Evolutionary conservation across 495 filamentous ascomycete species (phyloP).

Genomic region (Echria macrotheca): DNA sequence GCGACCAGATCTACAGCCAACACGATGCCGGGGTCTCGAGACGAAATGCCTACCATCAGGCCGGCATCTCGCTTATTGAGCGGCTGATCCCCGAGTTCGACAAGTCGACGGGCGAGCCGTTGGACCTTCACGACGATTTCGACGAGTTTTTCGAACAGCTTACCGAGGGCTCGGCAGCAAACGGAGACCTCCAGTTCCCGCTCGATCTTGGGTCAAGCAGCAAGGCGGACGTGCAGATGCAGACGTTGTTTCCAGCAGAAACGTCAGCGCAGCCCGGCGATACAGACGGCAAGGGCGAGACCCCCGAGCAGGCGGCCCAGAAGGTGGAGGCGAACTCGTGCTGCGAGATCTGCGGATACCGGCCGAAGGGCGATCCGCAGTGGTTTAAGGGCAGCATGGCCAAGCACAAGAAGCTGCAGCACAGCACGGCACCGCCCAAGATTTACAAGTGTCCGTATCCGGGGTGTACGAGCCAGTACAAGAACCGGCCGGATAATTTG

Average conservation of each 20-base stretch:
- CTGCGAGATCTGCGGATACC: slow-evolving; percentile 46
- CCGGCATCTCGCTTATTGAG: slow-evolving; percentile 34
- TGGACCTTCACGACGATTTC: slow-evolving; percentile 18
- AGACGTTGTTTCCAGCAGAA: slow-evolving; percentile 9
- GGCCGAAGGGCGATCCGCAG: slow-evolving; percentile 46
- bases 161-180: background rate
- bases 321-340: slow-evolving; percentile 35
- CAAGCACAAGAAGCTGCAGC: slow-evolving; percentile 47
- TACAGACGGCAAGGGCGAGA: background rate
- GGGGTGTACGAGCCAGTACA: slow-evolving; percentile 44
- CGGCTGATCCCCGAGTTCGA: slow-evolving; percentile 26
- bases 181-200: background rate
- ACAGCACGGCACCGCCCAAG: slow-evolving; percentile 35
- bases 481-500: slow-evolving; percentile 46
- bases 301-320: slow-evolving; percentile 8
- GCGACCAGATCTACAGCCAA: slow-evolving; percentile 35
- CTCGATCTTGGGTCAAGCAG: slow-evolving; percentile 1
- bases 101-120: background rate
- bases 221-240: background rate
- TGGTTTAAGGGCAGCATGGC: slow-evolving; percentile 51
- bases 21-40: slow-evolving; percentile 23
- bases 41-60: slow-evolving; percentile 33
- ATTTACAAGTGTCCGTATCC: slow-evolving; percentile 45
- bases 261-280: background rate
- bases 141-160: slow-evolving; percentile 22